Conservation (phyloP, 768 basidiomycete species). For the Rhizopogon vulgaris region DNA sequence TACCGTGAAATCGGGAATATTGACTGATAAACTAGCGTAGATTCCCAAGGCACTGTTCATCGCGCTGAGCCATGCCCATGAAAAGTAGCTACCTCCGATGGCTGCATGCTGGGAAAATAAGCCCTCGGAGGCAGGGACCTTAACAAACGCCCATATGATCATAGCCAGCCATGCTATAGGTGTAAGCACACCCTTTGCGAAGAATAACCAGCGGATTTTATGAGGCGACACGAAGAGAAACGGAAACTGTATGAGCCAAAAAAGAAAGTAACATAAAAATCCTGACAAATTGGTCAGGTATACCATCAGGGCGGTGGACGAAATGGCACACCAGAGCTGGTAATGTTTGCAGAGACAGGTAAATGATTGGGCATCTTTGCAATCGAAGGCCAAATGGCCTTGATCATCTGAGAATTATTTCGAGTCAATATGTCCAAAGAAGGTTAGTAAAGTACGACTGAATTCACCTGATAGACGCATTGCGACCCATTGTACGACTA, state of each 20-base stretch:
- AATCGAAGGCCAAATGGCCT: slow-evolving; percentile 78
- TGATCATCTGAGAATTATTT: slow-evolving; percentile 45
- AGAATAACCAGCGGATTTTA: slow-evolving; percentile 72
- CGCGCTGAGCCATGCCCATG: slow-evolving; percentile 74
- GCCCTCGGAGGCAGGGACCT: slow-evolving; percentile 55
- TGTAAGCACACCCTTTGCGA: slow-evolving; percentile 59
- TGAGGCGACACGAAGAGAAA: slow-evolving; percentile 75
- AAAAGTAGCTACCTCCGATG: slow-evolving; percentile 48
- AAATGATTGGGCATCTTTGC: slow-evolving; percentile 61
- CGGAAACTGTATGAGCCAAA: slow-evolving; percentile 73
- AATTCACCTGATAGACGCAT: slow-evolving; percentile 56
- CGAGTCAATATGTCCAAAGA: neutral
- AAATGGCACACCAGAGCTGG: slow-evolving; percentile 43
- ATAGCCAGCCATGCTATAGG: slow-evolving; percentile 63
- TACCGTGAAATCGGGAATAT: slow-evolving; percentile 81
- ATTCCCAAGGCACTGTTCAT: slow-evolving; percentile 74
- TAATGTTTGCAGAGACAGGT: slow-evolving; percentile 51
- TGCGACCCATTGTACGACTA: slow-evolving; percentile 60
- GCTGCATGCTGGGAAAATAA: slow-evolving; percentile 48
- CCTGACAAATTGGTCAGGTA: slow-evolving; percentile 27
- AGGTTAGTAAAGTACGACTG: neutral
- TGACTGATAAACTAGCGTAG: slow-evolving; percentile 68
- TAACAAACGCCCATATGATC: slow-evolving; percentile 73
- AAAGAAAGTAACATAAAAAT: slow-evolving; percentile 72
- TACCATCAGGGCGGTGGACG: neutral